These are phyloP conservation scores for Porcisia hertigi DNA, from an alignment of 208 protist species.

Conservation along the genomic window DNA sequence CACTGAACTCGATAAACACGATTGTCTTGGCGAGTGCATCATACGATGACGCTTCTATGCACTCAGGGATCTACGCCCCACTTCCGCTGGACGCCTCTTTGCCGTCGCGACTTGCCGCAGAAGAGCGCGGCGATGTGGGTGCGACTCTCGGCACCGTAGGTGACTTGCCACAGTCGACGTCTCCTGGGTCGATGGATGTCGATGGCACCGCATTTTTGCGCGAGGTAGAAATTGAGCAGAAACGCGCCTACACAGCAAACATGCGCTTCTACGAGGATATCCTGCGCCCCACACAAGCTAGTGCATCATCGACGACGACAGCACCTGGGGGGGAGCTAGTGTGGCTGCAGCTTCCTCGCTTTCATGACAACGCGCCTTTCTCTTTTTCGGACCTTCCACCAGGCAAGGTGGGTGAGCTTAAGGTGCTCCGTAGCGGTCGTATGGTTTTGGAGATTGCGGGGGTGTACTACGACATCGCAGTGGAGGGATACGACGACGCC, in stretches of 20 bases:
- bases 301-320: not conserved
- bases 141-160: not conserved
- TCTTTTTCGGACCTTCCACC: slow-evolving; percentile 47
- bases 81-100: slow-evolving; percentile 34
- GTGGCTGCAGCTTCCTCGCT: slow-evolving; percentile 85
- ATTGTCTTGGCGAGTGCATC: slow-evolving; percentile 29
- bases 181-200: slow-evolving; percentile 21
- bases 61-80: slow-evolving; percentile 25
- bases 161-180: not conserved
- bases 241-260: slow-evolving; percentile 47
- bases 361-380: slow-evolving; percentile 58
- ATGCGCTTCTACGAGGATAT: slow-evolving; percentile 60
- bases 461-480: slow-evolving; percentile 75
- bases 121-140: not conserved
- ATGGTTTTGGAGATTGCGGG: slow-evolving; percentile 78
- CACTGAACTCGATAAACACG: slow-evolving; percentile 56
- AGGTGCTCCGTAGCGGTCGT: slow-evolving; percentile 77
- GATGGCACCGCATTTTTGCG: slow-evolving; percentile 72
- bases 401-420: slow-evolving; percentile 79
- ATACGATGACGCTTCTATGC: not conserved
- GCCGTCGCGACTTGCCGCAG: slow-evolving; percentile 20
- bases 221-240: slow-evolving; percentile 52
- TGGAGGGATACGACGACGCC: slow-evolving; percentile 45
- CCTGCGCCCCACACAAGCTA: slow-evolving; percentile 17
- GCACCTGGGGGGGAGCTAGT: slow-evolving; percentile 32